A percentile compares a stretch with the other conserved stretches of the same genome.
Conservation (phyloP, 2,329 filamentous ascomycete species). For the Aspergillus thermomutatus region DNA sequence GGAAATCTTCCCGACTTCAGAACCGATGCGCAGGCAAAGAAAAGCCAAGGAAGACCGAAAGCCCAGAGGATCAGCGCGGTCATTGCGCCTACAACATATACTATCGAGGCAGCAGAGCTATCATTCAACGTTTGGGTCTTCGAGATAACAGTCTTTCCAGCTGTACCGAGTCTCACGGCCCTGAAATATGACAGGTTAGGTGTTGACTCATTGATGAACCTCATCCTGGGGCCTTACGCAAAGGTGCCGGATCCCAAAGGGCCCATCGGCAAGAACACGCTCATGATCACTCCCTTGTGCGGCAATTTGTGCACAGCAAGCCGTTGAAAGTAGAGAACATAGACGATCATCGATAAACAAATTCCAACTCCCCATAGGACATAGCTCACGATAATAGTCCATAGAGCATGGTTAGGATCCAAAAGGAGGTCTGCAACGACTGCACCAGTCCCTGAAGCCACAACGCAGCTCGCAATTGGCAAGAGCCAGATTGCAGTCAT, state of each 20-base stretch:
- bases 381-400: slow-evolving; percentile 61
- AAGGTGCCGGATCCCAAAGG: slow-evolving; percentile 64
- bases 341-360: slow-evolving; percentile 57
- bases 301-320: slow-evolving; percentile 63
- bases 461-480: slow-evolving; percentile 63
- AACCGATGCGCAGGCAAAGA: slow-evolving; percentile 30
- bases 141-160: slow-evolving; percentile 33
- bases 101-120: slow-evolving; percentile 20
- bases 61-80: slow-evolving; percentile 31
- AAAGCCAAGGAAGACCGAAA: slow-evolving; percentile 32
- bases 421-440: slow-evolving; percentile 57
- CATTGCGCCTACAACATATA: slow-evolving; percentile 28
- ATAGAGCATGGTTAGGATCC: slow-evolving; percentile 52
- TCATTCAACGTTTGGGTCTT: slow-evolving; percentile 19
- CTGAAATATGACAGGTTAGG: slow-evolving; percentile 6
- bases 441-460: slow-evolving; percentile 60
- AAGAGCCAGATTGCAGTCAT: slow-evolving; percentile 64
- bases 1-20: slow-evolving; percentile 39
- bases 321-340: slow-evolving; percentile 67
- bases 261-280: slow-evolving; percentile 62
- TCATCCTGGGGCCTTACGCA: slow-evolving; percentile 26
- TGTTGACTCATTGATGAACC: background rate
- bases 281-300: slow-evolving; percentile 64
- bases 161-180: slow-evolving; percentile 48
- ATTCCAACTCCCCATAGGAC: slow-evolving; percentile 65